Evolutionary conservation across 495 filamentous ascomycete genomes (phyloP).

Genomic region (Podospora australis): DNA sequence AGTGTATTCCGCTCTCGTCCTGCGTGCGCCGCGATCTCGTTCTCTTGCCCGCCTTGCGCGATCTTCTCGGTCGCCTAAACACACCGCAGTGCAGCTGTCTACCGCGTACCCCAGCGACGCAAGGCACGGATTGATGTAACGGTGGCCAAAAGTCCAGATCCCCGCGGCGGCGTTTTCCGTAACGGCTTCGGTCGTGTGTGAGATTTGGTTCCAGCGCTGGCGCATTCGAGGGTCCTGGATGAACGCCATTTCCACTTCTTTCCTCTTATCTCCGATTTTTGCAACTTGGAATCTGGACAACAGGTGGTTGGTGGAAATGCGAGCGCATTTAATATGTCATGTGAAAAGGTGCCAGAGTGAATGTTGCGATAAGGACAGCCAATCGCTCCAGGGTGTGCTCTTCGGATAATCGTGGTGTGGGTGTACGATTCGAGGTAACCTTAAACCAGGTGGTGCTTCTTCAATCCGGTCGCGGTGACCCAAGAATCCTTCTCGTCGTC

Average conservation of each 20-base stretch:
- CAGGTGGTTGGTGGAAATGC: too few relatives aligned
- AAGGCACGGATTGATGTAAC: conserved; percentile 79
- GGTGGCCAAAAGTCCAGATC: conserved; percentile 81
- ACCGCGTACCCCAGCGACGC: conserved; percentile 57
- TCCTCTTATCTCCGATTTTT: neutral
- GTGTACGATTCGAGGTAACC: too few relatives aligned
- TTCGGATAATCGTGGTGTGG: too few relatives aligned
- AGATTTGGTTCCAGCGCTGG: conserved; percentile 87
- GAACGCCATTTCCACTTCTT: conserved; percentile 37
- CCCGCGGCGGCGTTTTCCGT: conserved; percentile 85
- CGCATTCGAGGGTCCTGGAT: conserved; percentile 88
- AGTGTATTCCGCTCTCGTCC: conserved; percentile 67
- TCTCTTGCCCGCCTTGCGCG: conserved; percentile 59
- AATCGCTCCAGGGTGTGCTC: too few relatives aligned
- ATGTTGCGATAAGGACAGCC: too few relatives aligned
- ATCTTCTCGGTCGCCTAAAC: conserved; percentile 68
- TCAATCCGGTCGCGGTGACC: too few relatives aligned
- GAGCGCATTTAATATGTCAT: too few relatives aligned
- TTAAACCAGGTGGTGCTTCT: too few relatives aligned
- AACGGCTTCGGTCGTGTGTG: conserved; percentile 84
- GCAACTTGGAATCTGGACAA: too few relatives aligned
- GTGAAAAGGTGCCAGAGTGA: too few relatives aligned
- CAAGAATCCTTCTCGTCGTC: too few relatives aligned
- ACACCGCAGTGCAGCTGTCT: conserved; percentile 62
- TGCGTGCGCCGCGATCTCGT: conserved; percentile 40